Conservation (phyloP, 148 eudicot genomes). For the Mesembryanthemum crystallinum region DNA sequence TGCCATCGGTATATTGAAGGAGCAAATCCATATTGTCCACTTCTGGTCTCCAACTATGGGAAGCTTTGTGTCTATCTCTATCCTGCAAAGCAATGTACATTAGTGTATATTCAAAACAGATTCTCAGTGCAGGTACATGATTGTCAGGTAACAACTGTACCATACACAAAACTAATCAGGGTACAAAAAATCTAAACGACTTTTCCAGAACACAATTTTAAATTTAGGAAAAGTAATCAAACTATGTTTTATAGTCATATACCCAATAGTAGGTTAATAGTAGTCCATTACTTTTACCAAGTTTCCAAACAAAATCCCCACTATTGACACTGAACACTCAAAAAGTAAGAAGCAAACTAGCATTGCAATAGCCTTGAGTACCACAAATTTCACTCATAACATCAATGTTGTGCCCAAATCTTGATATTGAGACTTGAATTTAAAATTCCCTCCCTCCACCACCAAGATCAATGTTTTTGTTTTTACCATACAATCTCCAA, state of each 20-base stretch:
- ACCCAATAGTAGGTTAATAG: too few species aligned
- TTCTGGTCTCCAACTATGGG: slow-evolving; percentile 91
- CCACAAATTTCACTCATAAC: too few species aligned
- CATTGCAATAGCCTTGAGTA: too few species aligned
- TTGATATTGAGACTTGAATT: too few species aligned
- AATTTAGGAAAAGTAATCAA: too few species aligned
- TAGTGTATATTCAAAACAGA: not conserved
- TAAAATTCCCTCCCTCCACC: too few species aligned
- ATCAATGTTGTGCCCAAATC: too few species aligned
- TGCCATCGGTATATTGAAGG: slow-evolving; percentile 97
- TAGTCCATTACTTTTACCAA: too few species aligned
- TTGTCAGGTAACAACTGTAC: not conserved
- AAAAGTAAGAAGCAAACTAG: too few species aligned
- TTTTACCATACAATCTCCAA: not conserved
- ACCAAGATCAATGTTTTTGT: not conserved
- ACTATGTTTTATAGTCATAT: too few species aligned
- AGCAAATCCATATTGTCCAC: slow-evolving; percentile 99
- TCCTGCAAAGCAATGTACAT: slow-evolving; percentile 36
- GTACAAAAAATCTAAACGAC: not conserved
- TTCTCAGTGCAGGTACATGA: not conserved
- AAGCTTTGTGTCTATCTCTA: slow-evolving; percentile 87
- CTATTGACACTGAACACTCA: too few species aligned
- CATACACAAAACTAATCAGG: not conserved
- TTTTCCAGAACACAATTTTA: not conserved
- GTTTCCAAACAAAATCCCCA: too few species aligned